Base-by-base conservation (phyloP, 345 rosid species). In the Atalantia buxifolia region DNA sequence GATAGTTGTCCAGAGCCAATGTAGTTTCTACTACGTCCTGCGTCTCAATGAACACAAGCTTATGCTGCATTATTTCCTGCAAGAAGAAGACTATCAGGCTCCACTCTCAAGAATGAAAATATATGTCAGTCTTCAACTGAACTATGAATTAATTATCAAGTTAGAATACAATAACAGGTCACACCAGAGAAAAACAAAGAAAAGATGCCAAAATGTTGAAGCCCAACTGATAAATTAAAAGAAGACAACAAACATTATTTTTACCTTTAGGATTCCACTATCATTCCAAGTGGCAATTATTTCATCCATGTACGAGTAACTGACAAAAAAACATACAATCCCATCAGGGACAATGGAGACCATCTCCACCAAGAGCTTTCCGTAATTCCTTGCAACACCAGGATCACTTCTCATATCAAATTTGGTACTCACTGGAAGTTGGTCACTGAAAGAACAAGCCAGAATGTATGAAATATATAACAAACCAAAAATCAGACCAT, bases 331-430 rank as follows among this genome's bases (percentile, higher is more conserved):
- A 81, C 97, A 96, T 30, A 96, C 99, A 83, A 94, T 87, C 71
- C 99, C 99, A 85, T 96, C 99, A 2, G 99, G 99, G 79, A 96
- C 99, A 80, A 96, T 81, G 65, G 97, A 89, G 62, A 91, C 98
- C 99, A 96, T 92, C 87, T 96, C 99, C 77, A 91, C 82, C 90
- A 96, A 90, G 76, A 94, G 95, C 90, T 93, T 94, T 76, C 99
- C 99, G 7, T 96, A 96, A 84, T 96, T 96, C 84, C 99, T 89
- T 65, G 90, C 97, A 57, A 96, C 99, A 79, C 97, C 98, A 53
- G 95, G 97, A 88, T 96, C 99, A 80, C 95, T 94, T 88, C 99
- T 89, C 98, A 96, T 92, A 87, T 96, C 98, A 87, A 96, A 94
- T 84, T 96, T 96, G 83, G 99, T 96, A 81, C 99, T 96, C 45